Percentiles rank a stretch among this genome's conserved stretches.
These are phyloP conservation scores for Rhizopogon roseolus DNA, from an alignment of 768 basidiomycete genomes.

Conservation along the genomic window DNA sequence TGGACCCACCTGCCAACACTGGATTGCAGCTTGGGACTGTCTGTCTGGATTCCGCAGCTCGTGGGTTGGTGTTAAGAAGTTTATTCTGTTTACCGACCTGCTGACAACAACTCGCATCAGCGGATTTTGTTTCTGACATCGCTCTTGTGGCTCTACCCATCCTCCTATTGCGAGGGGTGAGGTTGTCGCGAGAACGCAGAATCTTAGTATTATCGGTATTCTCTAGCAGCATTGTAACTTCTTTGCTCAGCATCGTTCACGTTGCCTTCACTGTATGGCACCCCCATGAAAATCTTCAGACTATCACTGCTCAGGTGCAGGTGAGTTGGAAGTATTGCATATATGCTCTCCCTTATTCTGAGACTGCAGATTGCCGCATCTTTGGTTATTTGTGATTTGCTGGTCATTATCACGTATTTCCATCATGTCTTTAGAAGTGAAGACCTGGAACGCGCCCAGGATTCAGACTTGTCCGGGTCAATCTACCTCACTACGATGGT, in stretches of 20 bases:
- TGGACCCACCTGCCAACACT: not conserved
- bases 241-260: slow-evolving; percentile 8
- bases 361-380: not conserved
- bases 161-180: slow-evolving; percentile 5
- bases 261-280: slow-evolving; percentile 4
- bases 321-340: too few relatives aligned
- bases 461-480: too few relatives aligned
- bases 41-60: not conserved
- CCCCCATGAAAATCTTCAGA: not conserved
- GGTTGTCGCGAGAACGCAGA: slow-evolving; percentile 1
- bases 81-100: too few relatives aligned
- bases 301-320: too few relatives aligned
- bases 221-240: slow-evolving; percentile 5
- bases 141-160: slow-evolving; percentile 8
- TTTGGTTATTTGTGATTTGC: not conserved
- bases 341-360: not conserved
- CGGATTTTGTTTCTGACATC: slow-evolving; percentile 7
- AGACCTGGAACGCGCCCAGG: too few relatives aligned
- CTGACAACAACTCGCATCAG: not conserved
- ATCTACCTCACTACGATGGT: too few relatives aligned
- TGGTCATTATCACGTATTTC: not conserved
- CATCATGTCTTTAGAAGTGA: not conserved
- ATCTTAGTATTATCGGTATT: slow-evolving; percentile 6
- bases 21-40: not conserved
- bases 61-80: not conserved